Conservation (phyloP, 1,284 basidiomycete genomes). For the Hypsizygus ulmarius region DNA sequence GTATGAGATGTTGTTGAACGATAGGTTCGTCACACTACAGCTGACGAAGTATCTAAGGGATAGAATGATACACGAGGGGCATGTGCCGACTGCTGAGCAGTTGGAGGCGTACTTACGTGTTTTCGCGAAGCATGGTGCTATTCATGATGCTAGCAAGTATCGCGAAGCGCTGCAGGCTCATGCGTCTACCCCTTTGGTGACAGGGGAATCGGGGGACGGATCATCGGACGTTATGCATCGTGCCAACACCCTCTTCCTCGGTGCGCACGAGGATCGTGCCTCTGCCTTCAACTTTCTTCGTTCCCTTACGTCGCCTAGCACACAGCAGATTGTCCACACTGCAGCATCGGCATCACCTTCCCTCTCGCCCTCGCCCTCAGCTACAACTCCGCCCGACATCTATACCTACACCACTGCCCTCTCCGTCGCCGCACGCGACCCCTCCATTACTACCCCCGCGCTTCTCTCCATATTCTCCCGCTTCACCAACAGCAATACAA, state of each 20-base stretch:
- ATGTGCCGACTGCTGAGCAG: conserved; percentile 39
- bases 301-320: conserved; percentile 23
- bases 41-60: conserved; percentile 45
- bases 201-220: neutral
- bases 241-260: conserved; percentile 35
- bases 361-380: conserved; percentile 6
- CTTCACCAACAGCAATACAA: neutral
- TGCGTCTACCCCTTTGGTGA: conserved; percentile 9
- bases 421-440: conserved; percentile 33
- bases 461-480: conserved; percentile 40
- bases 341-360: conserved; percentile 18
- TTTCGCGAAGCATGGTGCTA: conserved; percentile 42
- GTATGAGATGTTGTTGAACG: conserved; percentile 44
- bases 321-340: too few relatives aligned
- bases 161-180: conserved; percentile 35
- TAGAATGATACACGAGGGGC: conserved; percentile 40
- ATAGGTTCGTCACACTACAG: conserved; percentile 47
- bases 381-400: conserved; percentile 21
- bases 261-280: conserved; percentile 36
- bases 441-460: conserved; percentile 23
- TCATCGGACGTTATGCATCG: conserved; percentile 19
- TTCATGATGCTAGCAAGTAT: conserved; percentile 39
- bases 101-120: conserved; percentile 50
- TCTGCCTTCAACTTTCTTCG: conserved; percentile 50
- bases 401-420: conserved; percentile 36